Percentiles rank a stretch among this genome's conserved stretches.
phyloP scores from a whole-genome alignment of 2,329 filamentous ascomycete genomes.

The Xylaria digitata region DNA sequence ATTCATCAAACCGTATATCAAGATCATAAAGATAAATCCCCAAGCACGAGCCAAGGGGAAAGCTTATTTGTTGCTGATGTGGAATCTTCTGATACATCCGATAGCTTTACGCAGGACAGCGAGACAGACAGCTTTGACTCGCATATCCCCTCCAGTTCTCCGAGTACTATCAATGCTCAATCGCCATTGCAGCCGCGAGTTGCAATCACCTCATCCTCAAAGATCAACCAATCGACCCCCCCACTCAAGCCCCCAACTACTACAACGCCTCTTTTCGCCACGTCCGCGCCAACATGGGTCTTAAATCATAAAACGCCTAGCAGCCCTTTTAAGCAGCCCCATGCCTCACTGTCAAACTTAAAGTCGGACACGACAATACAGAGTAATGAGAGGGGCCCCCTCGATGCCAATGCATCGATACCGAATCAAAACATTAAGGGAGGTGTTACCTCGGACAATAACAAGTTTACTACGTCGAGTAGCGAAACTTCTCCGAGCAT shows the following conservation, averaged over 20 bases:
- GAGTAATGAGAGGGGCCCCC: background rate
- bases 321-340: background rate
- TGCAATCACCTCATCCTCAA: conserved; percentile 14
- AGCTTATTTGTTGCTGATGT: conserved; percentile 48
- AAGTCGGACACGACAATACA: background rate
- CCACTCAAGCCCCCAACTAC: background rate
- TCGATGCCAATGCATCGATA: background rate
- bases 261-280: background rate
- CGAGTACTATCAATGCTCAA: conserved; percentile 9
- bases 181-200: conserved; percentile 9
- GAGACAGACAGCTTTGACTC: conserved; percentile 33
- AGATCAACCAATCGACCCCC: conserved; percentile 12
- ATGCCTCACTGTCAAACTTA: background rate
- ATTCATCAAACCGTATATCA: conserved; percentile 67
- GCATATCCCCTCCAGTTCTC: conserved; percentile 27
- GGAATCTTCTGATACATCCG: conserved; percentile 15
- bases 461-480: background rate
- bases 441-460: background rate
- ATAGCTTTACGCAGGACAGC: conserved; percentile 21
- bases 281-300: background rate
- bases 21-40: conserved; percentile 26
- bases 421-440: background rate
- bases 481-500: background rate
- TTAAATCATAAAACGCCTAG: background rate
- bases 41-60: conserved; percentile 32